phyloP scores from a whole-genome alignment of 2,329 filamentous ascomycete genomes.

The Colletotrichum sp. region DNA sequence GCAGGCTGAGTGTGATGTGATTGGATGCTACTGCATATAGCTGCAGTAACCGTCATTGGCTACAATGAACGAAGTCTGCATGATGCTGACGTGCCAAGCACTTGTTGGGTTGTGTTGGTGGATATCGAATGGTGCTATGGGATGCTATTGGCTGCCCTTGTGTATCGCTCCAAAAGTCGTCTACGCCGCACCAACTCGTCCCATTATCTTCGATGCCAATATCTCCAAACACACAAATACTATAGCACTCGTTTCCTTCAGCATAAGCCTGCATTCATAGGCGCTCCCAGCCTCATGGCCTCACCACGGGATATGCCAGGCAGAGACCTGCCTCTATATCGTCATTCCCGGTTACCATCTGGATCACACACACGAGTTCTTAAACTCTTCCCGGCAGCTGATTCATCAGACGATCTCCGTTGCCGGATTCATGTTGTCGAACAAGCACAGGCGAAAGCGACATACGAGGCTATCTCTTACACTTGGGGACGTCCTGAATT shows the following conservation, averaged over 20 bases:
- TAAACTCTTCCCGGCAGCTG: neutral
- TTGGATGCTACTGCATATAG: neutral
- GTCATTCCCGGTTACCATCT: neutral
- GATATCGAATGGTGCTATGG: too few relatives aligned
- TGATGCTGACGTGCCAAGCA: neutral
- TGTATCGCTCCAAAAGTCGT: too few relatives aligned
- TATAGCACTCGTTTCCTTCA: too few relatives aligned
- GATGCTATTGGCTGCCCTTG: too few relatives aligned
- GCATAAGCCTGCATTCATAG: too few relatives aligned
- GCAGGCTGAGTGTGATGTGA: neutral
- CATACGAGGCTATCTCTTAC: neutral
- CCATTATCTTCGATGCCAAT: too few relatives aligned
- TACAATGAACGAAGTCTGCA: neutral
- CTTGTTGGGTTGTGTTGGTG: too few relatives aligned
- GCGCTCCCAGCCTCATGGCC: neutral
- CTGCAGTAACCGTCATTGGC: neutral
- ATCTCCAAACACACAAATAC: too few relatives aligned
- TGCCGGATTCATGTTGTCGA: neutral
- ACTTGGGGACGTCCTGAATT: neutral
- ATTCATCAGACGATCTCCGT: neutral
- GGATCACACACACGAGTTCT: neutral
- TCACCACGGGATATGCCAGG: neutral
- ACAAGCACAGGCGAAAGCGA: neutral
- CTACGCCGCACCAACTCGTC: too few relatives aligned
- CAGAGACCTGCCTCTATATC: neutral